Evolutionary conservation across 164 flowering plant species (phyloP), one percentile per base, ranked within the genome.

Genomic region (grape (Vitis vinifera)): DNA sequence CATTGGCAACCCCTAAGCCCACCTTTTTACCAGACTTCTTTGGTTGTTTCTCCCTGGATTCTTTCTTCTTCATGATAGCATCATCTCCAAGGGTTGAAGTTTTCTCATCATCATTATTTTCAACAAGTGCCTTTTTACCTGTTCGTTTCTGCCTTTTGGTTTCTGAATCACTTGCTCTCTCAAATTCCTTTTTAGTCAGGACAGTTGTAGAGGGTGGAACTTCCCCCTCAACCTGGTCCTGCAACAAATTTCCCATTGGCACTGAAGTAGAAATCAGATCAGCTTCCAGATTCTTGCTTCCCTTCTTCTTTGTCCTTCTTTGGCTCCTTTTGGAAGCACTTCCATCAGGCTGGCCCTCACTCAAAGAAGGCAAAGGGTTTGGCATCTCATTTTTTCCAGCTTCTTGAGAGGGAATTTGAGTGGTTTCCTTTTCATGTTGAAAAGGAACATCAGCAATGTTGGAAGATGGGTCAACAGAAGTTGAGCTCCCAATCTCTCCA

Each of bases 281-380:
- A 19, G 73, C 63, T 62, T 73, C 81, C 11, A 65, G 77, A 52
- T 15, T 16, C 14, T 50, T 55, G 23, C 51, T 72, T 3, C 56
- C 81, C 64, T 82, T 85, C 84, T 78, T 84, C 68, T 71, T 81
- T 37, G 61, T 12, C 10, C 77, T 75, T 9, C 81, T 77, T 37
- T 37, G 44, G 53, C 67, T 76, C 75, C 73, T 83, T 69, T 73
- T 81, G 13, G 78, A 31, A 51, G 49, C 77, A 74, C 65, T 59
- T 50, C 74, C 82, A 47, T 83, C 86, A 48, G 71, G 70, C 52
- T 58, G 60, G 17, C 27, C 51, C 49, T 51, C 75, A 67, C 68
- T 78, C 17, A 68, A 17, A 11, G 85, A 59, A 51, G 79, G 75
- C 29, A 85, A 65, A 68, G 78, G 74, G 7, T 6, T 37, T 37